These are phyloP conservation scores for Datura wrightii DNA, from an alignment of 257 asterid genomes.

Conservation along the genomic window DNA sequence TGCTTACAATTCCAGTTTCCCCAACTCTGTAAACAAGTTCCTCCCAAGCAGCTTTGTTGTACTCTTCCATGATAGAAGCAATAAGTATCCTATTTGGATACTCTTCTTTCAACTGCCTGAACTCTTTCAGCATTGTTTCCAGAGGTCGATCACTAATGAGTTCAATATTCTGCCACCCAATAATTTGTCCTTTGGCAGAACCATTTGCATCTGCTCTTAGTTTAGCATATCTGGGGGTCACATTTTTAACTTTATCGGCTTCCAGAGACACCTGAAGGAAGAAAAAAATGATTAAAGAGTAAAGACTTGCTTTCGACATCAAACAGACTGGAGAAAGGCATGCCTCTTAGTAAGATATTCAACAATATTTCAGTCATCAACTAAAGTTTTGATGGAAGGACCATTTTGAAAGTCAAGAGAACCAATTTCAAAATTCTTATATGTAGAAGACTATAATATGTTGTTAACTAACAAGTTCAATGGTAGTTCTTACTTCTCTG, in stretches of 20 bases:
- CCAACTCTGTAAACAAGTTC: slow-evolving; percentile 90
- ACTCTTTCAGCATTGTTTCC: slow-evolving; percentile 89
- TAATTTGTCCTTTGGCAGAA: slow-evolving; percentile 81
- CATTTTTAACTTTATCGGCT: slow-evolving; percentile 88
- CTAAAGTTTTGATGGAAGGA: not conserved
- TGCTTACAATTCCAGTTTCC: slow-evolving; percentile 88
- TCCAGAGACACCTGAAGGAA: slow-evolving; percentile 78
- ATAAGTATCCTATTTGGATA: slow-evolving; percentile 91
- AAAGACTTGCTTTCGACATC: not conserved
- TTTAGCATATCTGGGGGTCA: slow-evolving; percentile 93
- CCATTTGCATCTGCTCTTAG: slow-evolving; percentile 80
- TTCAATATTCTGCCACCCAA: slow-evolving; percentile 96
- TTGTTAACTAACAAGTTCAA: not conserved
- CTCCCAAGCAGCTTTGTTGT: slow-evolving; percentile 86
- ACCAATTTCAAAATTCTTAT: not conserved
- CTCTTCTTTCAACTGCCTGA: slow-evolving; percentile 80
- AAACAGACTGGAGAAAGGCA: not conserved
- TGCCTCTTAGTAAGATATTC: not conserved
- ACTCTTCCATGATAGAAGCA: slow-evolving; percentile 98
- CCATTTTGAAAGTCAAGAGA: not conserved
- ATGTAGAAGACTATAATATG: not conserved
- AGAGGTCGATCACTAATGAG: slow-evolving; percentile 94
- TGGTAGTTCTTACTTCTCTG: not conserved
- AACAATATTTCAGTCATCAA: not conserved
- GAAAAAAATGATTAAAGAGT: not conserved